Percentiles rank a stretch among this genome's conserved stretches.
These are phyloP conservation scores for Patellaria atrata DNA, from an alignment of 495 filamentous ascomycete species.

Conservation along the genomic window DNA sequence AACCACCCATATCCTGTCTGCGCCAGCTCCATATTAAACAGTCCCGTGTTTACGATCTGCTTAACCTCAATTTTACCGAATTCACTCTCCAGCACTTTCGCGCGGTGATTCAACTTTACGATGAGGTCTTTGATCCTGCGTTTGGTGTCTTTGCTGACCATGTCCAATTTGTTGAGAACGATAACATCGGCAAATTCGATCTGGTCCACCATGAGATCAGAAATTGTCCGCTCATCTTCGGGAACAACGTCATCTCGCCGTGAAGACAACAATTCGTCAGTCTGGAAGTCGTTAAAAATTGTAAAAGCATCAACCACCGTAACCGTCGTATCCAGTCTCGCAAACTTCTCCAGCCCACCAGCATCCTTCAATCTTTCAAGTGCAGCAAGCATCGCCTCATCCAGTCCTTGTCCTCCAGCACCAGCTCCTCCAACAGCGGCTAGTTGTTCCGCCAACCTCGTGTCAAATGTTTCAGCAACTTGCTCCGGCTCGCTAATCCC, in stretches of 20 bases:
- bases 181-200: constrained; percentile 49
- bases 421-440: constrained; percentile 11
- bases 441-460: constrained; percentile 27
- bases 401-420: constrained; percentile 29
- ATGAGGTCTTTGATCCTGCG: constrained; percentile 32
- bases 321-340: constrained; percentile 43
- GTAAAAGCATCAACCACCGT: constrained; percentile 47
- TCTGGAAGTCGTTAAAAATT: constrained; percentile 41
- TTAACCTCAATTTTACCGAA: constrained; percentile 35
- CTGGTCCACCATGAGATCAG: constrained; percentile 46
- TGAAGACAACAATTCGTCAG: constrained; percentile 40
- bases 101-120: constrained; percentile 35
- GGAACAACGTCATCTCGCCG: constrained; percentile 32
- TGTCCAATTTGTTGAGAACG: constrained; percentile 41
- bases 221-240: constrained; percentile 46
- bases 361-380: constrained; percentile 13
- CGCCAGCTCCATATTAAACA: constrained; percentile 33
- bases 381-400: constrained; percentile 20
- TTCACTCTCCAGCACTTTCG: constrained; percentile 34
- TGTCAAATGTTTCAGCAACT: constrained; percentile 45
- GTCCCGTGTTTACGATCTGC: constrained; percentile 37
- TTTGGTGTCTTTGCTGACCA: constrained; percentile 27
- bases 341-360: constrained; percentile 39
- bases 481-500: constrained; percentile 51
- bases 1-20: constrained; percentile 35